Evolutionary conservation across 2,329 filamentous ascomycete species (phyloP).

Genomic region (Colletotrichum sp.): DNA sequence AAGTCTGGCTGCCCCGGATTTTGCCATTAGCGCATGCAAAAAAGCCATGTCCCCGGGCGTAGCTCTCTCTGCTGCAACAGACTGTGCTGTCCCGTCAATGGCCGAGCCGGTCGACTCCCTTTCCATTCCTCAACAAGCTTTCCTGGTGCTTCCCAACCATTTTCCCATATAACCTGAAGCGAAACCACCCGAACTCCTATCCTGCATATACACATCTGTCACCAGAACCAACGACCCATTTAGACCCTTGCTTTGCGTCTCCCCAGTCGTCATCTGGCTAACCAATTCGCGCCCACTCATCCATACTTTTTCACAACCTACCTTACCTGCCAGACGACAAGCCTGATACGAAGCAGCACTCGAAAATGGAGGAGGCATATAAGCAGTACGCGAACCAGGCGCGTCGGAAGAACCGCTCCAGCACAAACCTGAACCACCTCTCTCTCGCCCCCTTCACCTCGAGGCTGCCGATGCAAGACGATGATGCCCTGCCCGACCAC

Average conservation of each 20-base stretch:
- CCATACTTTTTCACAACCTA: background rate
- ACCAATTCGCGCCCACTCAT: background rate
- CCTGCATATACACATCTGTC: background rate
- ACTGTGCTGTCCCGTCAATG: slow-evolving; percentile 1
- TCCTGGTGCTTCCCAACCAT: slow-evolving; percentile 11
- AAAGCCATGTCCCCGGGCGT: background rate
- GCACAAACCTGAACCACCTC: slow-evolving; percentile 64
- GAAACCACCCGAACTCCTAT: slow-evolving; percentile 20
- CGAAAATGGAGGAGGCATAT: slow-evolving; percentile 62
- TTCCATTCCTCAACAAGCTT: slow-evolving; percentile 21
- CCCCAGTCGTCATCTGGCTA: background rate
- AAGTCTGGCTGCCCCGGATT: slow-evolving; percentile 17
- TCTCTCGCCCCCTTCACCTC: slow-evolving; percentile 69
- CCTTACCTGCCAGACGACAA: background rate
- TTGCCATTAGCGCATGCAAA: slow-evolving; percentile 19
- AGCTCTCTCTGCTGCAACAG: background rate
- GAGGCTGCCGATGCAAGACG: slow-evolving; percentile 63
- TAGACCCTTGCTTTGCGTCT: background rate
- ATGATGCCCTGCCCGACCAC: slow-evolving; percentile 49
- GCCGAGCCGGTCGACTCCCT: background rate
- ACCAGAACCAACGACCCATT: background rate
- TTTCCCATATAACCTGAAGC: slow-evolving; percentile 14
- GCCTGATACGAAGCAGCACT: background rate
- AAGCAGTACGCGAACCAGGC: slow-evolving; percentile 64
- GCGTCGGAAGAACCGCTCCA: slow-evolving; percentile 64